These are phyloP conservation scores for Diaporthe citriasiana DNA, from an alignment of 2,329 filamentous ascomycete genomes.

Conservation along the genomic window DNA sequence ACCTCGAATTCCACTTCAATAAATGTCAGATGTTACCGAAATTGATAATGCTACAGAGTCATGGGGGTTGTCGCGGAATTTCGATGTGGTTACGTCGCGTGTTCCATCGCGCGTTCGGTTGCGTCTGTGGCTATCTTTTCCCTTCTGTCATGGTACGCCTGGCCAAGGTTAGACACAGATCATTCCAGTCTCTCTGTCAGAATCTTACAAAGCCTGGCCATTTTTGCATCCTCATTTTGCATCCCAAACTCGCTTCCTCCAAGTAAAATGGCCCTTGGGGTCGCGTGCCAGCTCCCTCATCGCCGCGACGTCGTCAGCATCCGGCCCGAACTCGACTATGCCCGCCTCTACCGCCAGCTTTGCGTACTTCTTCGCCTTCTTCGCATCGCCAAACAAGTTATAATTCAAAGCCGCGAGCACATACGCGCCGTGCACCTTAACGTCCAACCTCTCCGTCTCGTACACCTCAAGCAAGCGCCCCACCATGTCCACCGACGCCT, in stretches of 20 bases:
- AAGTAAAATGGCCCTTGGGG: conserved; percentile 46
- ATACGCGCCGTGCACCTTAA: conserved; percentile 53
- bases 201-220: not conserved
- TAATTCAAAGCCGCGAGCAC: conserved; percentile 54
- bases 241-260: conserved; percentile 26
- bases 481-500: conserved; percentile 57
- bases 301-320: conserved; percentile 48
- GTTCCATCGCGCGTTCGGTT: not conserved
- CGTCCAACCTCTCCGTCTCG: conserved; percentile 68
- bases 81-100: not conserved
- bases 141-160: not conserved
- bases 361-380: conserved; percentile 49
- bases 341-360: conserved; percentile 48
- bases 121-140: not conserved
- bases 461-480: conserved; percentile 63
- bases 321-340: conserved; percentile 52
- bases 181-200: not conserved
- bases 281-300: conserved; percentile 50
- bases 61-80: not conserved
- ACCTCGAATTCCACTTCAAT: not conserved
- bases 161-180: not conserved
- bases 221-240: not conserved
- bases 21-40: too few species aligned
- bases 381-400: conserved; percentile 49
- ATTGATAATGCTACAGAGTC: not conserved